phyloP scores from a whole-genome alignment of 164 flowering plant genomes.

The Chimonanthus praecox region DNA sequence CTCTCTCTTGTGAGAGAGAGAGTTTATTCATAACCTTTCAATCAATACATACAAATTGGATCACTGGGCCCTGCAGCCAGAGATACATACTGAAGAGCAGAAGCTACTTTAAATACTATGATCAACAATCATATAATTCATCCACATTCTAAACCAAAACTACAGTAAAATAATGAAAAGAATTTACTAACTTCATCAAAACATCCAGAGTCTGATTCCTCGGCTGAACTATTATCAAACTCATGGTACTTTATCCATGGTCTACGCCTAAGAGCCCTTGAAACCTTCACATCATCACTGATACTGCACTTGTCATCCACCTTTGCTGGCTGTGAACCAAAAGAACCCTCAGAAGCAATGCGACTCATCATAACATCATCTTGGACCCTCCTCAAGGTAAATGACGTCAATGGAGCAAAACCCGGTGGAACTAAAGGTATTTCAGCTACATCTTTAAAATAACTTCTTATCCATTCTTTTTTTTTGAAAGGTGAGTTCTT shows the following conservation, averaged over 20 bases:
- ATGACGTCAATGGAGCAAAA: slow-evolving; percentile 51
- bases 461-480: slow-evolving; percentile 1
- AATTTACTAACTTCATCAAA: slow-evolving; percentile 39
- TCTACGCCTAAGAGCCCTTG: slow-evolving; percentile 35
- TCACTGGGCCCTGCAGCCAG: too few relatives aligned
- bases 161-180: not conserved
- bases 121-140: not conserved
- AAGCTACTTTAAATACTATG: too few relatives aligned
- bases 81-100: too few relatives aligned
- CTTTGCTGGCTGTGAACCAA: slow-evolving; percentile 15
- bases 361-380: slow-evolving; percentile 14
- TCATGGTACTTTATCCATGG: slow-evolving; percentile 57
- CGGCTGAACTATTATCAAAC: slow-evolving; percentile 50
- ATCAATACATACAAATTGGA: too few relatives aligned
- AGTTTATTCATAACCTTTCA: too few relatives aligned
- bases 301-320: slow-evolving; percentile 14
- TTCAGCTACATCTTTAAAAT: slow-evolving; percentile 4
- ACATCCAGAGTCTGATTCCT: slow-evolving; percentile 50
- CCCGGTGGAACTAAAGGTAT: slow-evolving; percentile 45
- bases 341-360: slow-evolving; percentile 13
- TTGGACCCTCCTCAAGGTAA: slow-evolving; percentile 41
- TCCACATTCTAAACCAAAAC: not conserved
- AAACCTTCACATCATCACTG: slow-evolving; percentile 22
- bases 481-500: not conserved
- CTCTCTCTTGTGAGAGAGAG: too few relatives aligned